Evolutionary conservation across 345 rosid genomes (phyloP), one percentile per base, ranked within the genome.

Genomic region (Fremontodendron californicum): DNA sequence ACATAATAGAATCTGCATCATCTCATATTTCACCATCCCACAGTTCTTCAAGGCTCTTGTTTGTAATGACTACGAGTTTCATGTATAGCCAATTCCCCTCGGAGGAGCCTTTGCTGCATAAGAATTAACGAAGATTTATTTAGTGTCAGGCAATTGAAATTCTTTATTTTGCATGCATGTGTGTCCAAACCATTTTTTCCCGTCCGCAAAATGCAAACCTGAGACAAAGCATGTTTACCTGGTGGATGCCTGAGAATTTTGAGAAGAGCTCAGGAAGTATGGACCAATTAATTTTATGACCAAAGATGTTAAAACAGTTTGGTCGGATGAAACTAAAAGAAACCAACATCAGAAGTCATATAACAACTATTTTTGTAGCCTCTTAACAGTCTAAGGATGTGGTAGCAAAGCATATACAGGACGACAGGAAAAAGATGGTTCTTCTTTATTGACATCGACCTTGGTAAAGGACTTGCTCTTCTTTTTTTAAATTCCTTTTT

Each of bases 1-100:
- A n/a, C 16, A 4, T 23, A 9, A 25, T 7, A 16, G 23, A 18
- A 35, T 27, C 33, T 33, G 1, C 5, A 49, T 61, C 57, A 60
- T 66, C 72, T 86, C 87, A 89, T 78, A 85, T 86, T 76, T 89
- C 87, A 18, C 88, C 90, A 76, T 87, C 91, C 91, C 91, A 87
- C 45, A 87, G 52, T 72, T 86, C 86, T 72, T 84, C 74, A 3
- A 85, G 85, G 81, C 79, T 87, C 79, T 82, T 84, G n/a, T n/a
- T n/a, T n/a, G 61, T 84, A 87, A 39, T 89, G 92, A 65, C 89
- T 87, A 16, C 21, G 35, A 62, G 79, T 83, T 74, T 79, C 82
- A 37, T 86, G 89, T n/a, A 87, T 40, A 6, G 88, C 88, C n/a
- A 85, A 86, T 70, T 80, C 88, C 23, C 90, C 93, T 49, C 80